These are phyloP conservation scores for Cyclanthera cordifolia DNA, from an alignment of 306 rosid genomes.

Conservation along the genomic window DNA sequence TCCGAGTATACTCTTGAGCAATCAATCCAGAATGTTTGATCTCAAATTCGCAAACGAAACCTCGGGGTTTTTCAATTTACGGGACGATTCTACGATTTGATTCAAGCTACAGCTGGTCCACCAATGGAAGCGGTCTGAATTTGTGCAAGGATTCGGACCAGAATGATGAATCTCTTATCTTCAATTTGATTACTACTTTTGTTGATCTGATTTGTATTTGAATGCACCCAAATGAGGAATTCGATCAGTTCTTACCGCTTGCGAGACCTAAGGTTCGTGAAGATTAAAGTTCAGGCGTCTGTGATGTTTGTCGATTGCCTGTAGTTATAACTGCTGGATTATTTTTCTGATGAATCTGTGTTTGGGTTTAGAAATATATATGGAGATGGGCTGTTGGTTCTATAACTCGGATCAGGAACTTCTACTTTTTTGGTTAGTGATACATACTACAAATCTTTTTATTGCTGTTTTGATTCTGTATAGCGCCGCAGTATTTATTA, in stretches of 20 bases:
- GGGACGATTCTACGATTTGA: conserved; percentile 30
- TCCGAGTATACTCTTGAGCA: conserved; percentile 33
- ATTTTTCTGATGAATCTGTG: conserved; percentile 47
- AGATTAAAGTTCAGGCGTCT: conserved; percentile 25
- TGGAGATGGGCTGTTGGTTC: conserved; percentile 60
- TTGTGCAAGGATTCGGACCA: conserved; percentile 23
- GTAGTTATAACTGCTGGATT: conserved; percentile 49
- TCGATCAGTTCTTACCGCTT: conserved; percentile 47
- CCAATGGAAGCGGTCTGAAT: conserved; percentile 54
- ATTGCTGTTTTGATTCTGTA: neutral
- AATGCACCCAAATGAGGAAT: conserved; percentile 30
- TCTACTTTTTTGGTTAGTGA: conserved; percentile 54
- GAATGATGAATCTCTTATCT: conserved; percentile 17
- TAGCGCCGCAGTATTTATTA: neutral
- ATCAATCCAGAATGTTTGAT: conserved; percentile 31
- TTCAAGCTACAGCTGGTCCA: conserved; percentile 50
- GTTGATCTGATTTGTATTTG: conserved; percentile 38
- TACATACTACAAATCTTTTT: neutral
- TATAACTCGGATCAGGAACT: conserved; percentile 43
- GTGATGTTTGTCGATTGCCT: conserved; percentile 41
- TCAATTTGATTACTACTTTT: conserved; percentile 25
- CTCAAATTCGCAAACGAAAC: conserved; percentile 29
- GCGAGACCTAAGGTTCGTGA: conserved; percentile 33
- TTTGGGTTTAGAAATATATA: conserved; percentile 31
- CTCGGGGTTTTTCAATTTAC: conserved; percentile 19